A percentile compares a stretch with the other conserved stretches of the same genome.
phyloP scores from a whole-genome alignment of 73 alveolate genomes.

The Paramecium octaurelia region DNA sequence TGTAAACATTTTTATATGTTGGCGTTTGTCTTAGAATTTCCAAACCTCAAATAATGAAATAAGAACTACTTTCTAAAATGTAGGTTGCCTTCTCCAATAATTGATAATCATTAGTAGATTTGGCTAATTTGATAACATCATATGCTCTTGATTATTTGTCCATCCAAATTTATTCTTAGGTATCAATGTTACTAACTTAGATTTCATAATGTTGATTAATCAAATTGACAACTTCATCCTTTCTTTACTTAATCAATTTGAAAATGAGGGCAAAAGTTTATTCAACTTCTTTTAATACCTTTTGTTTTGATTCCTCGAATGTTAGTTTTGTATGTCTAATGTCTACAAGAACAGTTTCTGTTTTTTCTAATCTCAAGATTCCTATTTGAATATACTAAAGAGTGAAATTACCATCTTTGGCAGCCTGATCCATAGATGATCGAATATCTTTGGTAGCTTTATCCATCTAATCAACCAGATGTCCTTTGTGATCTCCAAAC shows the following conservation, averaged over 20 bases:
- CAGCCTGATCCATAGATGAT: background rate
- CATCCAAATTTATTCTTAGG: slow-evolving; percentile 54
- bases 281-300: slow-evolving; percentile 59
- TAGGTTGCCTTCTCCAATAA: slow-evolving; percentile 12
- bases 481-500: slow-evolving; percentile 63
- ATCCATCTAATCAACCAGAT: slow-evolving; percentile 46
- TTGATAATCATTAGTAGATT: slow-evolving; percentile 23
- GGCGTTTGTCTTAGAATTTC: slow-evolving; percentile 36
- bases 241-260: slow-evolving; percentile 50
- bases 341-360: slow-evolving; percentile 60
- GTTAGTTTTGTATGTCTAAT: slow-evolving; percentile 61
- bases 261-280: slow-evolving; percentile 37
- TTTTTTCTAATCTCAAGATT: slow-evolving; percentile 49
- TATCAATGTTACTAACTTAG: slow-evolving; percentile 14
- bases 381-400: background rate
- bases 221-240: slow-evolving; percentile 53
- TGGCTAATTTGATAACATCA: slow-evolving; percentile 44
- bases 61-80: background rate
- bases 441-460: slow-evolving; percentile 48
- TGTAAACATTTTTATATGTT: slow-evolving; percentile 35
- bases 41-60: slow-evolving; percentile 15
- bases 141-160: slow-evolving; percentile 27
- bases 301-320: slow-evolving; percentile 57
- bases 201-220: slow-evolving; percentile 48
- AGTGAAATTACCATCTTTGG: background rate